Conservation (phyloP, 2,329 filamentous ascomycete species). For the Fonsecaea monophora region DNA sequence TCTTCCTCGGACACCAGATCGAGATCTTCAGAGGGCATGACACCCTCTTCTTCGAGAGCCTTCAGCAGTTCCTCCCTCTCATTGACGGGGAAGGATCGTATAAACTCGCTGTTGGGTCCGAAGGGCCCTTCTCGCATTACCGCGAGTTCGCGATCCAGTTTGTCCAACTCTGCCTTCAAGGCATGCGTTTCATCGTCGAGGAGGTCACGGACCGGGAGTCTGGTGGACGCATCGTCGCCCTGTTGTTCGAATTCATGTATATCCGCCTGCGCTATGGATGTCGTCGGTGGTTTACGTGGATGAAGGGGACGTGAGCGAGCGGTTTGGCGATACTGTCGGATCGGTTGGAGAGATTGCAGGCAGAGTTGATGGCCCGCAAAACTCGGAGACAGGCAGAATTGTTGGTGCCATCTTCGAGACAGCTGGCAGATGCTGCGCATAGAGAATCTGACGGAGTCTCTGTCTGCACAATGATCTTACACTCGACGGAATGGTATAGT, state of each 20-base stretch:
- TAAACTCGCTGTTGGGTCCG: slow-evolving; percentile 52
- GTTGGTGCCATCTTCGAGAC: slow-evolving; percentile 41
- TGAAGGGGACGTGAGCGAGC: slow-evolving; percentile 26
- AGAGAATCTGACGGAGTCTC: slow-evolving; percentile 15
- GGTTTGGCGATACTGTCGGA: slow-evolving; percentile 34
- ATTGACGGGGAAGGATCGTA: slow-evolving; percentile 50
- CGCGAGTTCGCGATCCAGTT: slow-evolving; percentile 51
- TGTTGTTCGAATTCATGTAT: slow-evolving; percentile 54
- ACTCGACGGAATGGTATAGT: background rate
- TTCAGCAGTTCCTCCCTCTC: slow-evolving; percentile 52
- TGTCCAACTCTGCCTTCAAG: slow-evolving; percentile 48
- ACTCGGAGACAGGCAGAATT: slow-evolving; percentile 40
- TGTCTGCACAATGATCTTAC: background rate
- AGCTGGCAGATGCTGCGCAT: slow-evolving; percentile 40
- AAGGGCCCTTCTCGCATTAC: slow-evolving; percentile 52
- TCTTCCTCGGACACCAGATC: slow-evolving; percentile 51
- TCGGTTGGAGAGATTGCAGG: slow-evolving; percentile 35
- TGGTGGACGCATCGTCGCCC: slow-evolving; percentile 46
- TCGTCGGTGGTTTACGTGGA: slow-evolving; percentile 10
- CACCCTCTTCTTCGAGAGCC: slow-evolving; percentile 51
- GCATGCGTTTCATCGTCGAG: slow-evolving; percentile 48
- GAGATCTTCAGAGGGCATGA: slow-evolving; percentile 42
- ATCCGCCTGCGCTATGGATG: slow-evolving; percentile 45
- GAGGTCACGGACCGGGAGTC: slow-evolving; percentile 49
- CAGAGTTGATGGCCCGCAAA: slow-evolving; percentile 38